Percentiles rank a stretch among this genome's conserved stretches.
phyloP scores from a whole-genome alignment of 495 filamentous ascomycete species.

The Darksidea phi region DNA sequence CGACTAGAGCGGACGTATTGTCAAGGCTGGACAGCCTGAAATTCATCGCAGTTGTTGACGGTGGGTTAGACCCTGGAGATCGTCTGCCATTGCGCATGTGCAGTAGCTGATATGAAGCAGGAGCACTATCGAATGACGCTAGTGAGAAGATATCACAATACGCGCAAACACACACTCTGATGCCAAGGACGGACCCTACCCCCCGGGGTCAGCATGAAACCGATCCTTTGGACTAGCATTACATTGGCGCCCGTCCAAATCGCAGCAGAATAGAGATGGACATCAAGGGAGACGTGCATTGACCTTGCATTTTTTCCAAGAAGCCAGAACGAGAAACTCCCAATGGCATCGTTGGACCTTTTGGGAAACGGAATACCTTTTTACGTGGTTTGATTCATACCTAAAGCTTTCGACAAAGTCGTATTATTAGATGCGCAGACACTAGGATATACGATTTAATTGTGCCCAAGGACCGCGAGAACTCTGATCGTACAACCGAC shows the following conservation, averaged over 20 bases:
- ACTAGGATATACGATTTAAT: slow-evolving; percentile 21
- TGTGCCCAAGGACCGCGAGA: slow-evolving; percentile 5
- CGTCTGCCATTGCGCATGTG: neutral
- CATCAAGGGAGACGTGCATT: slow-evolving; percentile 5
- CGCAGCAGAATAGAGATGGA: slow-evolving; percentile 25
- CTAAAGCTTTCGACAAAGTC: slow-evolving; percentile 24
- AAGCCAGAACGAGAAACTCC: neutral
- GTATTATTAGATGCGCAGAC: slow-evolving; percentile 27
- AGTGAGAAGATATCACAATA: slow-evolving; percentile 13
- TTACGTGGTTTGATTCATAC: slow-evolving; percentile 15
- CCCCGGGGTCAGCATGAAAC: slow-evolving; percentile 7
- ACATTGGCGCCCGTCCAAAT: slow-evolving; percentile 10
- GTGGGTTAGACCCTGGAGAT: neutral
- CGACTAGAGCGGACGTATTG: slow-evolving; percentile 19
- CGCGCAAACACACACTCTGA: neutral
- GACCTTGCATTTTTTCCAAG: slow-evolving; percentile 19
- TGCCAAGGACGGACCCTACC: slow-evolving; percentile 11
- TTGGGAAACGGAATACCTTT: slow-evolving; percentile 6
- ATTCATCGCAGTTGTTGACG: slow-evolving; percentile 17
- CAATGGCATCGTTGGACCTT: slow-evolving; percentile 14
- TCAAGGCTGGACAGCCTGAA: slow-evolving; percentile 16
- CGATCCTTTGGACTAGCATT: slow-evolving; percentile 22
- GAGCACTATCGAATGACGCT: neutral
- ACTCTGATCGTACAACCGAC: slow-evolving; percentile 8
- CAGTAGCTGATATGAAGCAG: slow-evolving; percentile 3